Percentiles rank a stretch among this genome's conserved stretches.
phyloP scores from a whole-genome alignment of 441 rosid species.

The Dalechampia spathulata region DNA sequence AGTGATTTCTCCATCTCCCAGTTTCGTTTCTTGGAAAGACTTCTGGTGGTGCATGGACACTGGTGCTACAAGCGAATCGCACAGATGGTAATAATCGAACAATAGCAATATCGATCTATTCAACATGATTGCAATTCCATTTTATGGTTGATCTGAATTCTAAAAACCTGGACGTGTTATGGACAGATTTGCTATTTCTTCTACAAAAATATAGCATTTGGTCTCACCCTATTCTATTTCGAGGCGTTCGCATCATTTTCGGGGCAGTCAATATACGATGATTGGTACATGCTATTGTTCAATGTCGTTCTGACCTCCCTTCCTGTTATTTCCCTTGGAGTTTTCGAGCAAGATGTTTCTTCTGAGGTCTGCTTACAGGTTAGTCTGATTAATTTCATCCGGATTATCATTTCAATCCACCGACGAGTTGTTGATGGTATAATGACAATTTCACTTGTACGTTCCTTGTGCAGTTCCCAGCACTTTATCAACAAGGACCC shows the following conservation, averaged over 20 bases:
- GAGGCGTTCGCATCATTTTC: slow-evolving; percentile 95
- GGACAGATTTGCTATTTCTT: slow-evolving; percentile 95
- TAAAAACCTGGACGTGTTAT: slow-evolving; percentile 18
- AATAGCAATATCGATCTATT: not conserved
- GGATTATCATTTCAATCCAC: too few relatives aligned
- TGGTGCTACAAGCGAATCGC: slow-evolving; percentile 99
- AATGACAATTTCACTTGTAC: too few relatives aligned
- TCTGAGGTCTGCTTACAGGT: slow-evolving; percentile 97
- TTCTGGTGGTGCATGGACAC: slow-evolving; percentile 97
- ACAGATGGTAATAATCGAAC: slow-evolving; percentile 66
- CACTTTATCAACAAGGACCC: slow-evolving; percentile 94
- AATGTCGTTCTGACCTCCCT: slow-evolving; percentile 93
- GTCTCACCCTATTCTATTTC: slow-evolving; percentile 95
- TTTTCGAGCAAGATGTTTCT: slow-evolving; percentile 96
- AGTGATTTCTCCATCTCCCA: slow-evolving; percentile 96
- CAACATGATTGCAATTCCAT: too few relatives aligned
- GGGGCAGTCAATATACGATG: slow-evolving; percentile 91
- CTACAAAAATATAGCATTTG: slow-evolving; percentile 97
- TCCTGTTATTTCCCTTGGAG: slow-evolving; percentile 96
- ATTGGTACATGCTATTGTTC: slow-evolving; percentile 92
- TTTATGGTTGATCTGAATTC: slow-evolving; percentile 6
- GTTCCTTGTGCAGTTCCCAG: slow-evolving; percentile 73
- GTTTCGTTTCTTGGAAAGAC: slow-evolving; percentile 90
- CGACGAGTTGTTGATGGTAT: too few relatives aligned
- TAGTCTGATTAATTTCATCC: slow-evolving; percentile 12